Percentiles rank a stretch among this genome's conserved stretches.
Conservation (phyloP, 768 basidiomycete genomes). For the Kondoa subrosea region DNA sequence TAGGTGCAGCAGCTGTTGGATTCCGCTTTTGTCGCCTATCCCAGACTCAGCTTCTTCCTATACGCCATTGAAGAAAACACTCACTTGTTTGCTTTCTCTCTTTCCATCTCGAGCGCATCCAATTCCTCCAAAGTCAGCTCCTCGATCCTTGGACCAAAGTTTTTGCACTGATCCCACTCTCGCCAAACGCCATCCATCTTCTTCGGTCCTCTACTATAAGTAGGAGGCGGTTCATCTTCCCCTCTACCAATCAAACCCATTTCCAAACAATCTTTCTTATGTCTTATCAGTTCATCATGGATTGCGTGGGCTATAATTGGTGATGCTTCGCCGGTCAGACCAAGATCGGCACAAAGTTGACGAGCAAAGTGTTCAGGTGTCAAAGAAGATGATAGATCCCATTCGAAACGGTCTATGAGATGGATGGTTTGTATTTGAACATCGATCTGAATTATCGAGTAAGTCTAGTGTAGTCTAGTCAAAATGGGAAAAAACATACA, state of each 20-base stretch:
- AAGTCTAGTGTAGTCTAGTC: background rate
- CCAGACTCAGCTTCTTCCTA: background rate
- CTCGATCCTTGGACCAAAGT: slow-evolving; percentile 75
- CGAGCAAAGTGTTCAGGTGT: slow-evolving; percentile 72
- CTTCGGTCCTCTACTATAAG: slow-evolving; percentile 56
- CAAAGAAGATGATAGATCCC: slow-evolving; percentile 77
- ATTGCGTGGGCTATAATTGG: slow-evolving; percentile 83
- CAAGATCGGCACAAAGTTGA: slow-evolving; percentile 67
- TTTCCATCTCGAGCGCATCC: slow-evolving; percentile 29
- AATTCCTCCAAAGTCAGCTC: slow-evolving; percentile 78
- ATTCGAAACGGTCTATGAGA: slow-evolving; percentile 88
- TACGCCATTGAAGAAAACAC: background rate
- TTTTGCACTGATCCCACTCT: slow-evolving; percentile 82
- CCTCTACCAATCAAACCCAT: slow-evolving; percentile 62
- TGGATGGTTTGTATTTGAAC: slow-evolving; percentile 87
- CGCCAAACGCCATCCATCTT: slow-evolving; percentile 75
- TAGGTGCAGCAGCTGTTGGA: background rate
- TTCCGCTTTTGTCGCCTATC: background rate
- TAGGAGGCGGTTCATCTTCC: slow-evolving; percentile 40
- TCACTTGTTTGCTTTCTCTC: background rate
- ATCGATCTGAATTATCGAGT: slow-evolving; percentile 54
- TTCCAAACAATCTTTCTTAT: slow-evolving; percentile 87
- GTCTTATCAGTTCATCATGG: slow-evolving; percentile 85
- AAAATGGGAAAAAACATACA: slow-evolving; percentile 27
- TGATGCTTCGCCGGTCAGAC: slow-evolving; percentile 67